Percentiles rank a stretch among this genome's conserved stretches.
Evolutionary conservation across 2,329 filamentous ascomycete genomes (phyloP).

Genomic region (Penicillium occitanis): DNA sequence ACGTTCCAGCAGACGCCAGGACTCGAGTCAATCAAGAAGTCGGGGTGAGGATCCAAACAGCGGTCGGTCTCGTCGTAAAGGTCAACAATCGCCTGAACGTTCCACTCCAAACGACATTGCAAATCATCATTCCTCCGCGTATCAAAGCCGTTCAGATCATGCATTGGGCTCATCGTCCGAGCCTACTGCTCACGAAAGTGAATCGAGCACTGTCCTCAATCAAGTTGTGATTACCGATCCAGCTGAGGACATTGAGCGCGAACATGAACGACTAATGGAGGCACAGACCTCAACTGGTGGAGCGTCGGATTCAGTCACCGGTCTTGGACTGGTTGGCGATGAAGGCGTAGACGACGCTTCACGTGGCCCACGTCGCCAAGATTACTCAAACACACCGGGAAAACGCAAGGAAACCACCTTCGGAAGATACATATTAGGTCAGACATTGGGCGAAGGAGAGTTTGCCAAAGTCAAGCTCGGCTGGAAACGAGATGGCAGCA

Average conservation of each 20-base stretch:
- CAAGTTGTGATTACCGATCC: conserved; percentile 75
- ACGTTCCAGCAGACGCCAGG: conserved; percentile 43
- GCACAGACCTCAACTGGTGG: conserved; percentile 48
- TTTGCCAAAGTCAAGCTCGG: conserved; percentile 98
- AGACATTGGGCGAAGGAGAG: conserved; percentile 95
- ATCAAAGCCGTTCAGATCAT: conserved; percentile 32
- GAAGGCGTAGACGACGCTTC: conserved; percentile 51
- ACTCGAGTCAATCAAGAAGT: conserved; percentile 36
- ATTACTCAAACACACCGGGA: conserved; percentile 53
- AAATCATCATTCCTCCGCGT: conserved; percentile 37
- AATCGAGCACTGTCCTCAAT: conserved; percentile 77
- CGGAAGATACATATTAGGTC: conserved; percentile 91
- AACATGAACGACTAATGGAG: conserved; percentile 67
- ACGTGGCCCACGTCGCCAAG: conserved; percentile 51
- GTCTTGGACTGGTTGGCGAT: conserved; percentile 51
- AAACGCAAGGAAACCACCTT: conserved; percentile 79
- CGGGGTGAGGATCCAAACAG: conserved; percentile 42
- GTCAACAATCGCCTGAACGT: conserved; percentile 48
- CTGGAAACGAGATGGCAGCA: conserved; percentile 93
- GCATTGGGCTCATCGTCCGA: conserved; percentile 56
- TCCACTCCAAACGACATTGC: conserved; percentile 44
- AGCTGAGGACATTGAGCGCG: conserved; percentile 69
- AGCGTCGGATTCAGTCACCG: conserved; percentile 48
- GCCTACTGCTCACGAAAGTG: conserved; percentile 63
- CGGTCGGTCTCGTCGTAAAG: conserved; percentile 49